Evolutionary conservation across 179 eudicot genomes (phyloP).

Genomic region (Monotropa hypopitys): DNA sequence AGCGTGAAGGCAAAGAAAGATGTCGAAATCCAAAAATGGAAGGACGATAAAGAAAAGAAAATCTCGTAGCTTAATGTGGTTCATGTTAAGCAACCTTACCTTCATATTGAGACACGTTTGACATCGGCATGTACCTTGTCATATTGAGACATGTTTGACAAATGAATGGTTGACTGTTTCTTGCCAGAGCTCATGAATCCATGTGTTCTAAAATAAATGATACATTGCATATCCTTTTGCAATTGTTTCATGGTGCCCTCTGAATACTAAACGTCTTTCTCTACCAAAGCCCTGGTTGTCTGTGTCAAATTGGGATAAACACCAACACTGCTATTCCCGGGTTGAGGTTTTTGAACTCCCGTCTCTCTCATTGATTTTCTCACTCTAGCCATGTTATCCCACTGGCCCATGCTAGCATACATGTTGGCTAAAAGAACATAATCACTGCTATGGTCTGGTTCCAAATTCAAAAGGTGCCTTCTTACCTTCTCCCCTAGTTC

Average conservation of each 20-base stretch:
- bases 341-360: constrained; percentile 22
- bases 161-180: neutral
- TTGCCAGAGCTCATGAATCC: neutral
- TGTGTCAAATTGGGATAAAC: neutral
- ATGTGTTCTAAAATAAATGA: neutral
- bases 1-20: constrained; percentile 50
- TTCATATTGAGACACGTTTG: neutral
- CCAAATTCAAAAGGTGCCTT: constrained; percentile 21
- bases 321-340: constrained; percentile 38
- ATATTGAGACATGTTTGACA: neutral
- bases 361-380: constrained; percentile 19
- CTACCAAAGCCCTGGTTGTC: neutral
- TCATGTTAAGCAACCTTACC: neutral
- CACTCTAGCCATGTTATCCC: constrained; percentile 22
- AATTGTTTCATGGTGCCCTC: neutral
- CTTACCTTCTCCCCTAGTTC: constrained; percentile 28
- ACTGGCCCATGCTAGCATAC: constrained; percentile 22
- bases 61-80: constrained; percentile 15
- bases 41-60: constrained; percentile 55
- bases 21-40: constrained; percentile 52
- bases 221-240: neutral
- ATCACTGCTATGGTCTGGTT: constrained; percentile 32
- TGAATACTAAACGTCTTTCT: neutral
- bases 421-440: constrained; percentile 32
- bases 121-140: neutral